phyloP scores from a whole-genome alignment of 2,329 filamentous ascomycete species.

The Chaetomium globosum region DNA sequence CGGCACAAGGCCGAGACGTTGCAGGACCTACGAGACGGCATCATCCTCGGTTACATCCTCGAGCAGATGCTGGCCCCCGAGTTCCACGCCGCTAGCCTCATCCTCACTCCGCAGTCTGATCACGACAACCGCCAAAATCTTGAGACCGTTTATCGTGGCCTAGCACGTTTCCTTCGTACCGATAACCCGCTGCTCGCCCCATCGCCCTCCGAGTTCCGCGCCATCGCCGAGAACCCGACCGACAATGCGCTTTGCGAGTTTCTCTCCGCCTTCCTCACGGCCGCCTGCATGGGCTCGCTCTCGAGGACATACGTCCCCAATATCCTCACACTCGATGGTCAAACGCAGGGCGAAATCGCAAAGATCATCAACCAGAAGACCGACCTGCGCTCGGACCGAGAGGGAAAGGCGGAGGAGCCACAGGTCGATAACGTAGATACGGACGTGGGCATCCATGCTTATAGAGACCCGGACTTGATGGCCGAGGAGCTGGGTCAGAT shows the following conservation, averaged over 20 bases:
- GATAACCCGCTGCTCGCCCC: slow-evolving; percentile 55
- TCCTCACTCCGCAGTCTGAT: slow-evolving; percentile 50
- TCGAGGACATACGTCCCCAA: slow-evolving; percentile 40
- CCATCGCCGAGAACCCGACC: slow-evolving; percentile 60
- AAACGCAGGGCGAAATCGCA: slow-evolving; percentile 51
- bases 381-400: slow-evolving; percentile 33
- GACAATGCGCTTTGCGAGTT: slow-evolving; percentile 55
- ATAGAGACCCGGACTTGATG: slow-evolving; percentile 57
- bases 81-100: slow-evolving; percentile 59
- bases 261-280: slow-evolving; percentile 39
- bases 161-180: slow-evolving; percentile 73
- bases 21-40: slow-evolving; percentile 56
- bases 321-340: slow-evolving; percentile 39
- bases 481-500: slow-evolving; percentile 59
- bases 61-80: slow-evolving; percentile 58
- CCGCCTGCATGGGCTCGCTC: slow-evolving; percentile 40
- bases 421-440: slow-evolving; percentile 38
- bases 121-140: slow-evolving; percentile 81
- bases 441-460: slow-evolving; percentile 35
- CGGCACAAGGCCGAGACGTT: slow-evolving; percentile 51
- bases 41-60: slow-evolving; percentile 58
- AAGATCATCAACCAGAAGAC: slow-evolving; percentile 46
- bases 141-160: slow-evolving; percentile 81
- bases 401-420: slow-evolving; percentile 28
- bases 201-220: slow-evolving; percentile 60